Percentiles rank a stretch among this genome's conserved stretches.
phyloP scores from a whole-genome alignment of 768 basidiomycete genomes.

The Pleurotus salmoneostramineus region DNA sequence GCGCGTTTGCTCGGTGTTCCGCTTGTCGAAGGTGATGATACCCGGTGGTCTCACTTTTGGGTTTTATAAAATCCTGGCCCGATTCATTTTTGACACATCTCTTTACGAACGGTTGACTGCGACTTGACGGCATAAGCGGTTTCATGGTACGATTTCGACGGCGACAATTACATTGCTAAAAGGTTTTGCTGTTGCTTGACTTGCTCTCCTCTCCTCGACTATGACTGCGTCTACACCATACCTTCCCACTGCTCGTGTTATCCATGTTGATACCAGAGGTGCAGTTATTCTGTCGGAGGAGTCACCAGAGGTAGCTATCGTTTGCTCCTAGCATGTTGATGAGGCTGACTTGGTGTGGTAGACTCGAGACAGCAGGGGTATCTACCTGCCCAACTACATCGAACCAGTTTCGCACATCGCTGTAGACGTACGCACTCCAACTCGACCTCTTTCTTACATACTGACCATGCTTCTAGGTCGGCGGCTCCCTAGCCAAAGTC shows the following conservation, averaged over 20 bases:
- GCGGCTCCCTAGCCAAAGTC: constrained; percentile 95
- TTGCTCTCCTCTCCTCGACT: constrained; percentile 9
- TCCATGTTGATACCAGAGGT: constrained; percentile 93
- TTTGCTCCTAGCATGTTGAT: constrained; percentile 6
- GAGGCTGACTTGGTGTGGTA: constrained; percentile 23
- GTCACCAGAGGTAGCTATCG: constrained; percentile 76
- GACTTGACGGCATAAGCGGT: not conserved
- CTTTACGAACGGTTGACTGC: no score
- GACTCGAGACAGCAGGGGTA: constrained; percentile 93
- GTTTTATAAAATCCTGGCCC: no score
- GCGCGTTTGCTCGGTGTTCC: not conserved
- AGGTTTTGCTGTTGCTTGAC: constrained; percentile 1
- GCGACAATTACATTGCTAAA: not conserved
- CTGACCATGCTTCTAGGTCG: constrained; percentile 56
- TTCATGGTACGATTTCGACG: constrained; percentile 4
- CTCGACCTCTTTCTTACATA: constrained; percentile 10
- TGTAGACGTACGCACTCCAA: no score
- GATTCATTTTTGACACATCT: no score
- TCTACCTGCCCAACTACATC: constrained; percentile 96
- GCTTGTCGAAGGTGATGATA: not conserved
- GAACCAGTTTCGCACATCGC: constrained; percentile 98
- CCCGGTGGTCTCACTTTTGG: constrained; percentile 1
- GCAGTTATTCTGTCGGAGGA: constrained; percentile 92
- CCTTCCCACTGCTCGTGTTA: constrained; percentile 78
- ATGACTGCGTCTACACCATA: constrained; percentile 47